Evolutionary conservation across 2,329 filamentous ascomycete genomes (phyloP).

Genomic region (Chaetomiaceae sp.): DNA sequence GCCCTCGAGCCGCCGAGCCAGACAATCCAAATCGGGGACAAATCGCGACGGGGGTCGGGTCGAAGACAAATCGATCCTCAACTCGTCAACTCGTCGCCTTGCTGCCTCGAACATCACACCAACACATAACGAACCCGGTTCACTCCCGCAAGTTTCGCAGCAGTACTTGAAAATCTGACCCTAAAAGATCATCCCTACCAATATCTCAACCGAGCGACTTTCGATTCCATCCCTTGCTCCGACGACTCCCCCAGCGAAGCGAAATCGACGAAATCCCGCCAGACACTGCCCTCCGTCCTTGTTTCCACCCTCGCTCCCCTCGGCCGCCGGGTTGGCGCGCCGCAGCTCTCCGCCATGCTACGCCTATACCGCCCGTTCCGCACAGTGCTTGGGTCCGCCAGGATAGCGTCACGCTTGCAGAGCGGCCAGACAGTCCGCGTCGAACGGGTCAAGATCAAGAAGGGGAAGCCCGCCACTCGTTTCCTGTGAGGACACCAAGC

Average conservation of each 20-base stretch:
- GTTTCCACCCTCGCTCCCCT: neutral
- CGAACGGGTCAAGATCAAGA: conserved; percentile 21
- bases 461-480: neutral
- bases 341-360: conserved; percentile 17
- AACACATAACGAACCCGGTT: no score
- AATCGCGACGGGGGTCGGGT: conserved; percentile 2
- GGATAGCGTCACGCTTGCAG: neutral
- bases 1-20: neutral
- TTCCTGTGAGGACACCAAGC: conserved; percentile 1
- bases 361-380: conserved; percentile 18
- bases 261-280: no score
- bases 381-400: conserved; percentile 1
- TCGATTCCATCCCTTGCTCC: no score
- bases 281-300: neutral
- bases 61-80: neutral
- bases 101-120: neutral
- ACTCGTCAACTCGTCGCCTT: neutral
- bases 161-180: no score
- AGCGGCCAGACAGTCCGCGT: conserved; percentile 18
- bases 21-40: neutral
- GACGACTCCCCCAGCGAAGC: no score
- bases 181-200: no score
- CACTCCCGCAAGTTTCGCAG: no score
- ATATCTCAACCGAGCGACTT: no score
- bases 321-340: conserved; percentile 23